These are phyloP conservation scores for Claviceps arundinis DNA, from an alignment of 2,329 filamentous ascomycete genomes.

Conservation along the genomic window DNA sequence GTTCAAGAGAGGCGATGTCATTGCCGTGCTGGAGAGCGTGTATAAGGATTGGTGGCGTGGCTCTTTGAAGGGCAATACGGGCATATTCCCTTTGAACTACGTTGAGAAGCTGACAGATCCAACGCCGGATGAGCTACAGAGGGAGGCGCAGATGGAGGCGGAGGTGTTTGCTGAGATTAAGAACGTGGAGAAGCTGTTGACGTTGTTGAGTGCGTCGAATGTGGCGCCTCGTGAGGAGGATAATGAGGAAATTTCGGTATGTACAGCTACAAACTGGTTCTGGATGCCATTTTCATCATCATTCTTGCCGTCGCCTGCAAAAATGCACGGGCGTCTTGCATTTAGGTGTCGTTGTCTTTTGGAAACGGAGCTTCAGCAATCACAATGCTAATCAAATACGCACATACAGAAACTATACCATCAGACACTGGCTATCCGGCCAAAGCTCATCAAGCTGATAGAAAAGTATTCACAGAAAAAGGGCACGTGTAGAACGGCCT, in stretches of 20 bases:
- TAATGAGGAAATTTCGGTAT: slow-evolving; percentile 87
- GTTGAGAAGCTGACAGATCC: slow-evolving; percentile 95
- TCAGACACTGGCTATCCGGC: slow-evolving; percentile 82
- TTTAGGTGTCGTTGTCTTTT: too few relatives aligned
- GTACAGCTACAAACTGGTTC: slow-evolving; percentile 10
- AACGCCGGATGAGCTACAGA: slow-evolving; percentile 83
- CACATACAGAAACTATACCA: slow-evolving; percentile 60
- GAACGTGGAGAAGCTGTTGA: slow-evolving; percentile 60
- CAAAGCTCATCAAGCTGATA: slow-evolving; percentile 94
- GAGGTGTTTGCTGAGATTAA: slow-evolving; percentile 54
- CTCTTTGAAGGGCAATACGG: slow-evolving; percentile 82
- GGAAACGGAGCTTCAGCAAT: background rate
- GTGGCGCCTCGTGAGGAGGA: slow-evolving; percentile 72
- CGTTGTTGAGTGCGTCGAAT: slow-evolving; percentile 77
- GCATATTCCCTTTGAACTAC: slow-evolving; percentile 97
- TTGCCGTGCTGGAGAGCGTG: slow-evolving; percentile 91
- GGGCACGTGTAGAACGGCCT: slow-evolving; percentile 36
- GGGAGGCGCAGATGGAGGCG: slow-evolving; percentile 88
- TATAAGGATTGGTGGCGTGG: slow-evolving; percentile 99
- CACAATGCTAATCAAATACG: slow-evolving; percentile 17
- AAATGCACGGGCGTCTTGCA: too few relatives aligned
- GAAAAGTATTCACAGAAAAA: slow-evolving; percentile 99
- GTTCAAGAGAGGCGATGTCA: slow-evolving; percentile 93
- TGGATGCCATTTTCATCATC: too few relatives aligned
- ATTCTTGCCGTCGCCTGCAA: too few relatives aligned